A percentile compares a stretch with the other conserved stretches of the same genome.
Conservation (phyloP, 306 rosid genomes). For the Ormosia semicastrata region DNA sequence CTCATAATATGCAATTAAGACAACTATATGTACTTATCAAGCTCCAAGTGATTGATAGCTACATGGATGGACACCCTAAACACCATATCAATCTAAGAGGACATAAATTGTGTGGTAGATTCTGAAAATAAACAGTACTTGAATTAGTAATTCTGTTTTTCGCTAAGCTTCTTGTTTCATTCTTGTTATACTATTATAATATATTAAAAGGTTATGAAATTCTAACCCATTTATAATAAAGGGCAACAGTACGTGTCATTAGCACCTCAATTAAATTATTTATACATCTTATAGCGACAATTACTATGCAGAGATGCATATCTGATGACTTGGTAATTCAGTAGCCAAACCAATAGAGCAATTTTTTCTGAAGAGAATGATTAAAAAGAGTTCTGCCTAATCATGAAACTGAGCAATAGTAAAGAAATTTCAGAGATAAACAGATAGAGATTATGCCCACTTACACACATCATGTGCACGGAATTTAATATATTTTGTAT, state of each 20-base stretch:
- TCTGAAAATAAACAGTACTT: not conserved
- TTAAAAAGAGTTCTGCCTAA: not conserved
- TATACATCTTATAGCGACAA: not conserved
- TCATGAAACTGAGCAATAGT: not conserved
- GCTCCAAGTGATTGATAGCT: not conserved
- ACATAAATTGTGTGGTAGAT: not conserved
- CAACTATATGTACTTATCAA: not conserved
- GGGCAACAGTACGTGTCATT: not conserved
- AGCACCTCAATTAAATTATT: not conserved
- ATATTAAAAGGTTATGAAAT: not conserved
- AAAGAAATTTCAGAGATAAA: conserved; percentile 16
- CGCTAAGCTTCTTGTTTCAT: not conserved
- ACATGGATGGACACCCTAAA: not conserved
- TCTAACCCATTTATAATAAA: not conserved
- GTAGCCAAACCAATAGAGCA: not conserved
- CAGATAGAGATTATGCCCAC: conserved; percentile 12
- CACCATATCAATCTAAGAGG: not conserved
- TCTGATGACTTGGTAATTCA: not conserved
- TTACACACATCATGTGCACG: conserved; percentile 2
- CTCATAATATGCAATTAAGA: not conserved
- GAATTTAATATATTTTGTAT: conserved; percentile 6
- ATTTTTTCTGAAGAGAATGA: not conserved
- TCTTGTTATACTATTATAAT: not conserved
- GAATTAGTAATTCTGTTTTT: not conserved
- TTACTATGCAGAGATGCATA: not conserved